A percentile compares a stretch with the other conserved stretches of the same genome.
Conservation (phyloP, 2,329 filamentous ascomycete species). For the Penicillium hesseltinei region DNA sequence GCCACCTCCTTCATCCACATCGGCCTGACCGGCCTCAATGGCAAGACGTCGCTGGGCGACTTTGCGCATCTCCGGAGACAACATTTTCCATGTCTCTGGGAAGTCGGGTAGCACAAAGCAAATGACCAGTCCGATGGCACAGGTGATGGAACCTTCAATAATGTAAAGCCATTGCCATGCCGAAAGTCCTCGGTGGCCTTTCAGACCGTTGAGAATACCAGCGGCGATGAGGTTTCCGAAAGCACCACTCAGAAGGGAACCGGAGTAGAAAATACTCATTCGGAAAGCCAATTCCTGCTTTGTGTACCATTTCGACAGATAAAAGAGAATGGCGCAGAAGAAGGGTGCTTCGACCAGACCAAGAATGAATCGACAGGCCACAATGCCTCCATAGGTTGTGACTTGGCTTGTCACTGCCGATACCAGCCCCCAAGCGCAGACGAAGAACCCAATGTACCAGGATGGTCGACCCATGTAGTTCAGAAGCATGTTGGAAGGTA, state of each 20-base stretch:
- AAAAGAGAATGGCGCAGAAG: constrained; percentile 49
- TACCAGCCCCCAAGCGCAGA: constrained; percentile 47
- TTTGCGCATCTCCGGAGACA: constrained; percentile 46
- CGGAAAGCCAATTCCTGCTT: constrained; percentile 52
- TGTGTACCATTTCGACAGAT: constrained; percentile 55
- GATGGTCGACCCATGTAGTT: constrained; percentile 45
- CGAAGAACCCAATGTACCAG: constrained; percentile 47
- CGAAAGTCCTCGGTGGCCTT: constrained; percentile 34
- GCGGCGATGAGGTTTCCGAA: constrained; percentile 56
- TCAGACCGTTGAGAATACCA: constrained; percentile 47
- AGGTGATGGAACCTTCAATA: constrained; percentile 40
- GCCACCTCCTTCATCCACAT: constrained; percentile 48
- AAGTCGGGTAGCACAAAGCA: constrained; percentile 42
- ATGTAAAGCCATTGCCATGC: constrained; percentile 47
- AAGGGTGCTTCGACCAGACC: constrained; percentile 50
- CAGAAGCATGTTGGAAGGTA: constrained; percentile 49
- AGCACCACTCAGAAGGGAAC: constrained; percentile 49
- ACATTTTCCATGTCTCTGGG: constrained; percentile 46
- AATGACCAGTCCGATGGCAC: constrained; percentile 35
- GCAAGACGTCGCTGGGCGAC: constrained; percentile 51
- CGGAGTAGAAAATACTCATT: constrained; percentile 53
- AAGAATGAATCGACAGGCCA: constrained; percentile 48
- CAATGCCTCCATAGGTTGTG: constrained; percentile 42
- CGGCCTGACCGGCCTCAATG: constrained; percentile 50
- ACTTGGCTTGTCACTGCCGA: constrained; percentile 47